Evolutionary conservation across 2,329 filamentous ascomycete genomes (phyloP).

Genomic region (Fusarium torulosum): DNA sequence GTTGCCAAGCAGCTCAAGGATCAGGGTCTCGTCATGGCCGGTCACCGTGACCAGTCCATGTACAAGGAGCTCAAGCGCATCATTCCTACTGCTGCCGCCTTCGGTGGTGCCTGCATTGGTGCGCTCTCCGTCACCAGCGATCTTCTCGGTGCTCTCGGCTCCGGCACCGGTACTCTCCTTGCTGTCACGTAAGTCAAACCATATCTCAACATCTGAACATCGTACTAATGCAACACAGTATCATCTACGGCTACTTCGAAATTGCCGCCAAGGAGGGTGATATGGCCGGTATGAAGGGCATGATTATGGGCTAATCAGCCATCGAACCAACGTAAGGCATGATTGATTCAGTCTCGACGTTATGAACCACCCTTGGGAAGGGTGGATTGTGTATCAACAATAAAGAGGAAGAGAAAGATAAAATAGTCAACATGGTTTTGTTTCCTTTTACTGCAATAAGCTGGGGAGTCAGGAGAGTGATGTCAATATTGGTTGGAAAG

Average conservation of each 20-base stretch:
- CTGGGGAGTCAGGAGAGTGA: slow-evolving; percentile 45
- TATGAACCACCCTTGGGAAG: slow-evolving; percentile 25
- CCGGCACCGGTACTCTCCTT: slow-evolving; percentile 96
- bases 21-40: slow-evolving; percentile 98
- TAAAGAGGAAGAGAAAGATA: slow-evolving; percentile 47
- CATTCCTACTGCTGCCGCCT: slow-evolving; percentile 97
- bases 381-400: slow-evolving; percentile 48
- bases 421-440: slow-evolving; percentile 49
- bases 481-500: slow-evolving; percentile 43
- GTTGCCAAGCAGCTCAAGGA: slow-evolving; percentile 99
- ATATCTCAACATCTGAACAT: neutral
- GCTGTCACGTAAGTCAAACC: slow-evolving; percentile 90
- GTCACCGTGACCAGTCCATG: slow-evolving; percentile 99
- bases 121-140: slow-evolving; percentile 95
- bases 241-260: slow-evolving; percentile 99
- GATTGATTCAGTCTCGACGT: slow-evolving; percentile 43
- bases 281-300: slow-evolving; percentile 82
- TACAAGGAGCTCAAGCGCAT: slow-evolving; percentile 99
- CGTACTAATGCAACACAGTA: slow-evolving; percentile 68
- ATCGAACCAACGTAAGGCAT: slow-evolving; percentile 32
- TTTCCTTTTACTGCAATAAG: slow-evolving; percentile 43
- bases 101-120: slow-evolving; percentile 98
- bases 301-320: slow-evolving; percentile 73
- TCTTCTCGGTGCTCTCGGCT: slow-evolving; percentile 94
- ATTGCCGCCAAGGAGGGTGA: slow-evolving; percentile 99